Conservation (phyloP, 2,329 filamentous ascomycete genomes). For the Hortaea werneckii region DNA sequence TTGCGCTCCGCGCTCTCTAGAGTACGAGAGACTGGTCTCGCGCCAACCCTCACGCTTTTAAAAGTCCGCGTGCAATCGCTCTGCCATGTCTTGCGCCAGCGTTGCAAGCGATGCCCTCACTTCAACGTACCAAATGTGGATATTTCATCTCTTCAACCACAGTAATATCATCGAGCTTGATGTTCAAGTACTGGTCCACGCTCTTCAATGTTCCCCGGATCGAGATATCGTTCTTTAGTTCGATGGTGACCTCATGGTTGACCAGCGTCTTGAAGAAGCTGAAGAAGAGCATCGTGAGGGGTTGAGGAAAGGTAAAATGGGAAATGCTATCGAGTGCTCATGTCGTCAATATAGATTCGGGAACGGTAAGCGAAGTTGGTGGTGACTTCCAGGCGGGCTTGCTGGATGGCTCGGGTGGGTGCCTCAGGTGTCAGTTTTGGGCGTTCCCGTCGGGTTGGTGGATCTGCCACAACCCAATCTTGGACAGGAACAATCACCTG, state of each 20-base stretch:
- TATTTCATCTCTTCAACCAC: slow-evolving; percentile 92
- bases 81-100: neutral
- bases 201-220: slow-evolving; percentile 93
- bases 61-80: neutral
- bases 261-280: slow-evolving; percentile 91
- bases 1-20: neutral
- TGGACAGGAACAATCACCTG: too few species aligned
- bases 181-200: slow-evolving; percentile 98
- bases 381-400: neutral
- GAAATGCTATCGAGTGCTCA: slow-evolving; percentile 2
- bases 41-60: too few species aligned
- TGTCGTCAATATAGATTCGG: too few species aligned
- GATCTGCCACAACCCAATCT: too few species aligned
- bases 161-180: slow-evolving; percentile 92
- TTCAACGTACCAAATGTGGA: slow-evolving; percentile 66
- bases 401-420: too few species aligned
- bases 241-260: slow-evolving; percentile 92
- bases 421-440: too few species aligned
- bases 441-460: too few species aligned
- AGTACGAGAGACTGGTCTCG: too few species aligned
- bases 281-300: slow-evolving; percentile 24
- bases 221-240: slow-evolving; percentile 98
- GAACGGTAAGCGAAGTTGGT: neutral
- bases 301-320: neutral
- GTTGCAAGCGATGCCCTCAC: neutral